phyloP scores from a whole-genome alignment of 768 basidiomycete species.

The Termitomyces sp. region DNA sequence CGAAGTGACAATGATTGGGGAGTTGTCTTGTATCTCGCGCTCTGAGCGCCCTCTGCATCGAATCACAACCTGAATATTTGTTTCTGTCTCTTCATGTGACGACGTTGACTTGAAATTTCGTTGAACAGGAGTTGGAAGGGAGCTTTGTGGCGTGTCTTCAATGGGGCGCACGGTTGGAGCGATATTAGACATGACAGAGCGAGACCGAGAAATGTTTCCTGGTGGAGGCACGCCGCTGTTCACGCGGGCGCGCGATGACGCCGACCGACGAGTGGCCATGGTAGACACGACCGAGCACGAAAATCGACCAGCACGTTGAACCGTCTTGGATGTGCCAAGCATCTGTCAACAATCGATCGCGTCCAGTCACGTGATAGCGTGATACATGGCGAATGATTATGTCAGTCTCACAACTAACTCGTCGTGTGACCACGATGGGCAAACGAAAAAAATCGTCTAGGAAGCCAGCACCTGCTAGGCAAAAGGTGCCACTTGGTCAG shows the following conservation, averaged over 20 bases:
- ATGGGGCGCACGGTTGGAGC: constrained; percentile 28
- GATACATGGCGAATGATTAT: constrained; percentile 1
- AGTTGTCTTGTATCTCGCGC: constrained; percentile 80
- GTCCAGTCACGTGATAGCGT: constrained; percentile 30
- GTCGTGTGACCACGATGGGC: constrained; percentile 52
- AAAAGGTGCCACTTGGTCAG: constrained; percentile 72
- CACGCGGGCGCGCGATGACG: constrained; percentile 43
- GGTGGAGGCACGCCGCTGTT: constrained; percentile 26
- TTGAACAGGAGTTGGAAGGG: constrained; percentile 5
- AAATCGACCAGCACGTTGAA: neutral
- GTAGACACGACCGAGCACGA: constrained; percentile 3
- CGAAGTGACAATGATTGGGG: constrained; percentile 83
- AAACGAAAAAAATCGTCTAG: constrained; percentile 89
- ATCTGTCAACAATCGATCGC: constrained; percentile 18
- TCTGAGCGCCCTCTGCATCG: constrained; percentile 85
- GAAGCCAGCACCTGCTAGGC: constrained; percentile 67
- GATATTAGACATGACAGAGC: constrained; percentile 46
- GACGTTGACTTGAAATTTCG: constrained; percentile 17
- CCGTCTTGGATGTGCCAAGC: constrained; percentile 3
- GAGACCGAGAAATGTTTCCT: constrained; percentile 33
- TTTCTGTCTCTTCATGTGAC: constrained; percentile 51
- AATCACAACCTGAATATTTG: constrained; percentile 91
- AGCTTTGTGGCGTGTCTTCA: constrained; percentile 15
- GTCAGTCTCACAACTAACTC: constrained; percentile 3
- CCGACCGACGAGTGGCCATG: constrained; percentile 66